Evolutionary conservation across 352 stramenopile species (phyloP), one percentile per base, ranked within the genome.

Genomic region (Elongisporangium anandrum): DNA sequence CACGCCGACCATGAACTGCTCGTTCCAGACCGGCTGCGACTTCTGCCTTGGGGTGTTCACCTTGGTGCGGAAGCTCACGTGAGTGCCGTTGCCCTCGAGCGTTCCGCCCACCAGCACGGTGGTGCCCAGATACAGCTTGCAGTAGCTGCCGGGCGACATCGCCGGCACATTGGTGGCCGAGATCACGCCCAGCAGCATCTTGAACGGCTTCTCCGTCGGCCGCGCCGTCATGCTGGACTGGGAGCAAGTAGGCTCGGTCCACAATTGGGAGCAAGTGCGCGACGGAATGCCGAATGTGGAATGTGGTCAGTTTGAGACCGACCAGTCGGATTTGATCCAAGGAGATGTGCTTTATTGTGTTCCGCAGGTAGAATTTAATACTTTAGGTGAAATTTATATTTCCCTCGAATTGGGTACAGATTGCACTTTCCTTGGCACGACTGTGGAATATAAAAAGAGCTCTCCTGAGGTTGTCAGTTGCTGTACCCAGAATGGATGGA

Each of bases 81-180:
- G 75, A 4, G 69, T 69, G 15, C 16, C 47, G 50, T 63, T 68
- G 22, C 53, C 24, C 15, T 68, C 60, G 3, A 60, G 65, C 22
- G 63, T 75, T 60, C 79, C 79, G 22, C 85, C 68, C 20, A 73
- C 62, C 73, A 86, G 77, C 22, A 69, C 34, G n/a, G 67, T 66
- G 19, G 77, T 59, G 24, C 77, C 75, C 20, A 89, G 57, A 50
- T 89, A 89, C 21, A 89, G 66, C 53, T 89, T 89, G 65, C 77
- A 87, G 59, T 89, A 89, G 1, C 77, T 66, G 48, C 79, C 79
- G n/a, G 82, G 75, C 3, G 75, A 85, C 21, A 69, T 82, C 23
- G 69, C 64, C 26, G 73, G 64, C 49, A 89, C 60, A 38, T 75
- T 63, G 57, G 79, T 70, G 34, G 70, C 79, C 59, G 74, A 82